Conservation (phyloP, 2,329 filamentous ascomycete species). For the Alternaria panax region DNA sequence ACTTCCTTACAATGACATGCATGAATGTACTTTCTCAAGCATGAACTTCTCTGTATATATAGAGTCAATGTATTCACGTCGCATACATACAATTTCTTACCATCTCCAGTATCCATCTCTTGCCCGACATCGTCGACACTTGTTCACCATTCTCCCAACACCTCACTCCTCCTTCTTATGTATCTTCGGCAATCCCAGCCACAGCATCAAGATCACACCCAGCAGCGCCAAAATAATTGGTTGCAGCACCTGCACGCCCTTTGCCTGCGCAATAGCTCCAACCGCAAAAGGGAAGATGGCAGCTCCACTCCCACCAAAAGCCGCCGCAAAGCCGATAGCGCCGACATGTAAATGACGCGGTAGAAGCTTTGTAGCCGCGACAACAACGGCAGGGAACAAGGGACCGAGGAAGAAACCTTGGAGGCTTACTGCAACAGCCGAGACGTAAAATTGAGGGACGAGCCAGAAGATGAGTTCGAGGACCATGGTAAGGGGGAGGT, state of each 20-base stretch:
- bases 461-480: conserved; percentile 82
- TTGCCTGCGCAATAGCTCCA: conserved; percentile 70
- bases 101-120: not conserved
- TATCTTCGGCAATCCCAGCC: conserved; percentile 59
- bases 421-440: conserved; percentile 73
- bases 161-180: conserved; percentile 51
- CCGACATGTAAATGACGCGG: conserved; percentile 77
- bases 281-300: conserved; percentile 71
- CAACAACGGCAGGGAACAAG: conserved; percentile 77
- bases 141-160: not conserved
- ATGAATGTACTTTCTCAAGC: not conserved
- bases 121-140: not conserved
- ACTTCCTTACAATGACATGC: not conserved
- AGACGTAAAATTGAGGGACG: conserved; percentile 77
- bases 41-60: not conserved
- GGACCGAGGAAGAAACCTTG: conserved; percentile 84
- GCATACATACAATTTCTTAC: not conserved
- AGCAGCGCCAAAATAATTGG: conserved; percentile 65
- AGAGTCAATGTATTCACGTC: not conserved
- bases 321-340: conserved; percentile 81
- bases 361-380: conserved; percentile 76
- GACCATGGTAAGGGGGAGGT: conserved; percentile 68
- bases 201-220: conserved; percentile 59
- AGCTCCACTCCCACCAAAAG: conserved; percentile 77
- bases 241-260: conserved; percentile 66